Evolutionary conservation across 2,329 filamentous ascomycete species (phyloP).

Genomic region (Calonectria pseudoreteaudii): DNA sequence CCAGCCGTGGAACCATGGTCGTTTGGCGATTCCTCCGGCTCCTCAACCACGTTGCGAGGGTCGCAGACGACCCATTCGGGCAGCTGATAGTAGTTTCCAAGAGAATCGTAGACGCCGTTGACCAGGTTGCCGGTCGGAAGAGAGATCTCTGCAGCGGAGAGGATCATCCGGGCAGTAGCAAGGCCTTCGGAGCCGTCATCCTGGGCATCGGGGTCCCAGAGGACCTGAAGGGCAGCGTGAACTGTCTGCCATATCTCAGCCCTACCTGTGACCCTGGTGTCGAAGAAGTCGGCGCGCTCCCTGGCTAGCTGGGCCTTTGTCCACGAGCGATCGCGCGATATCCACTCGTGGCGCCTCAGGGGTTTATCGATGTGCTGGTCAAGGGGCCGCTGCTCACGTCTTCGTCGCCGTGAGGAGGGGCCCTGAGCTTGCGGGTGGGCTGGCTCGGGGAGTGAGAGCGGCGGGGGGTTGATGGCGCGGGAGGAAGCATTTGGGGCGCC

Average conservation of each 20-base stretch:
- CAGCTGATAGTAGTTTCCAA: constrained; percentile 77
- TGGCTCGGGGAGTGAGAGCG: constrained; percentile 47
- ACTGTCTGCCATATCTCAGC: constrained; percentile 85
- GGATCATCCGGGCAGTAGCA: constrained; percentile 80
- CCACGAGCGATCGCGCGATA: constrained; percentile 73
- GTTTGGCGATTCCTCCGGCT: constrained; percentile 43
- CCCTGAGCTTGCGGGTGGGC: constrained; percentile 37
- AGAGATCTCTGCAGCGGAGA: constrained; percentile 82
- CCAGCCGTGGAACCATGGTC: constrained; percentile 51
- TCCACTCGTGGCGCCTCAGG: constrained; percentile 74
- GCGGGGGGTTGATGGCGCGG: constrained; percentile 63
- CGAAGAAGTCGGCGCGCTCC: constrained; percentile 88
- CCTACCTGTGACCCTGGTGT: constrained; percentile 84
- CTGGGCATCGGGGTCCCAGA: constrained; percentile 66
- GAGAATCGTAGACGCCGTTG: constrained; percentile 78
- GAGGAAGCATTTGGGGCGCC: constrained; percentile 62
- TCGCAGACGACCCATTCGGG: constrained; percentile 77
- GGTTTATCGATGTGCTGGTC: constrained; percentile 78
- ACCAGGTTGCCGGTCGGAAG: constrained; percentile 79
- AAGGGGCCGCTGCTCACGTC: constrained; percentile 57
- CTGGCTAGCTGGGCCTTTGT: constrained; percentile 75
- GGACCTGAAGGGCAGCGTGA: constrained; percentile 72
- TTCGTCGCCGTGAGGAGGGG: constrained; percentile 46
- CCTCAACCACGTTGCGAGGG: constrained; percentile 66
- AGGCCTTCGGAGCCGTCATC: constrained; percentile 57